Base-by-base conservation (phyloP, 805 yeast species). In the Torulaspora quercuum region DNA sequence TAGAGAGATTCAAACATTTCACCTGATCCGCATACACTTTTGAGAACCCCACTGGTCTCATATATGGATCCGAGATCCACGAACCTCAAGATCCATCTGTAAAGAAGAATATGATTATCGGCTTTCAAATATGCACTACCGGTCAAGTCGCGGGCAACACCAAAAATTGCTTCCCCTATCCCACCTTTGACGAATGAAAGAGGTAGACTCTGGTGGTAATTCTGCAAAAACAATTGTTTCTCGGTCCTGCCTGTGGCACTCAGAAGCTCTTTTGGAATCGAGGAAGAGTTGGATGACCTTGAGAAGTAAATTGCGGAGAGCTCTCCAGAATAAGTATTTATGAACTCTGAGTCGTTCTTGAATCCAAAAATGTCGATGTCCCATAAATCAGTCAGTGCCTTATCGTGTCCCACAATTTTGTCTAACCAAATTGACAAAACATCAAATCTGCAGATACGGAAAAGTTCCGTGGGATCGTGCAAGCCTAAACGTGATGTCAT, bases 401-500 rank as follows among this genome's bases (percentile, higher is more conserved):
- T 24, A 4, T 16, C 29, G 3, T 19, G 25, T 1, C 22, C 26
- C 7, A 18, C 18, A 3, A 38, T 31, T 20, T 32, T 22, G 11
- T 35, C 33, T 17, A 41, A 35, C 59, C 57, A 52, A 11, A 35
- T 28, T 5, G 31, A 29, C 23, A 59, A 20, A 7, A 59, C 18
- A 18, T 52, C 58, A 29, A 39, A 49, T 19, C 49, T 52, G 35
- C 51, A 53, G 4, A 31, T 14, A 9, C 52, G 44, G 33, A 59
- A 57, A 4, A 59, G 33, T n/a, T 44, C 43, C 13, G 15, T 24
- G 2, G 13, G 15, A 12, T 33, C 11, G 1, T n/a, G 9, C 6
- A 51, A 23, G 1, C 29, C 35, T 2, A 37, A 14, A 9, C 10
- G 12, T 10, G 28, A 10, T 1, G 39, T 10, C 15, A 57, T 40